Conservation (phyloP, 306 rosid genomes). For the Gastrolobium villosum region DNA sequence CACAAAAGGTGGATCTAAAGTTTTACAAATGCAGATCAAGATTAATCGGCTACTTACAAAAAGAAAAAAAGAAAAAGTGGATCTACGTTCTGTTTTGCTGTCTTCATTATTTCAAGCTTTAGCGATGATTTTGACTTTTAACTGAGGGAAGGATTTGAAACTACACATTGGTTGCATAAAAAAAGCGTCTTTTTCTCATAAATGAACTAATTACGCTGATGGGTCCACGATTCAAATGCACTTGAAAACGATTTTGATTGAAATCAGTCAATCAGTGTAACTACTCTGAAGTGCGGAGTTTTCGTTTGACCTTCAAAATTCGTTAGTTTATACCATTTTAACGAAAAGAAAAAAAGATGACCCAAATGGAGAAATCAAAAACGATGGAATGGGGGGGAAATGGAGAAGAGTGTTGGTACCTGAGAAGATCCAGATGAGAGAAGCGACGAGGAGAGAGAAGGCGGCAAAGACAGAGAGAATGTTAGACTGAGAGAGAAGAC, state of each 20-base stretch:
- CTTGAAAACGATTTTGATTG: not conserved
- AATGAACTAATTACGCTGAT: not conserved
- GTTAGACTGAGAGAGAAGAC: conserved; percentile 62
- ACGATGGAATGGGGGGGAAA: no score
- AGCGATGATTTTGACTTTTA: not conserved
- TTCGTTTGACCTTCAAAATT: not conserved
- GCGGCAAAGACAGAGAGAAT: conserved; percentile 57
- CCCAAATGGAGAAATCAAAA: not conserved
- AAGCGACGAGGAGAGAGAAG: conserved; percentile 57
- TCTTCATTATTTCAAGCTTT: not conserved
- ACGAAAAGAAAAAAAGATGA: not conserved
- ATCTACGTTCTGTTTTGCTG: not conserved
- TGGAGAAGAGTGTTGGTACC: conserved; percentile 49
- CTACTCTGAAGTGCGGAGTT: not conserved
- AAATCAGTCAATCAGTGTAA: not conserved
- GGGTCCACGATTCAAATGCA: not conserved
- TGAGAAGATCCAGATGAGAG: conserved; percentile 68
- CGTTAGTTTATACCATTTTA: not conserved
- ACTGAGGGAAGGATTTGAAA: conserved; percentile 1
- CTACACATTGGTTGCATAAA: not conserved
- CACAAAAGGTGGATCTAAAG: not conserved
- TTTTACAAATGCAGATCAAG: not conserved
- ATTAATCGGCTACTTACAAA: not conserved
- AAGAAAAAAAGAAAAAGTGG: not conserved
- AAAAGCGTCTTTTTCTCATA: not conserved